Base-by-base conservation (phyloP, 352 stramenopile species). In the Phytopythium cucurbitacearum region DNA sequence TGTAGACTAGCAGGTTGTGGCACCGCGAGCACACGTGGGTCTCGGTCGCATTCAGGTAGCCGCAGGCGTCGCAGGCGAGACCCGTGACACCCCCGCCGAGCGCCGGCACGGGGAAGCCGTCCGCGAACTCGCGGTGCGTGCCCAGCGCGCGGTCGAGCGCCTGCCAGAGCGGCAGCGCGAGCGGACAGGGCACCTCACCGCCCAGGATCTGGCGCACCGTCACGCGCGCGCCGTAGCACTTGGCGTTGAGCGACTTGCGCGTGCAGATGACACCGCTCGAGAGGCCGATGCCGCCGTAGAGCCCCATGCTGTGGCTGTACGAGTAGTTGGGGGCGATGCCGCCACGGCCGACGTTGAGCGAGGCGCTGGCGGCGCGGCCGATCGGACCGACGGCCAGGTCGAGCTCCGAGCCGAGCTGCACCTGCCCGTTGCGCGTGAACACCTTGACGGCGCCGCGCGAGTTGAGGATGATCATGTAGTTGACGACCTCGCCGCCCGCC, bases 391-490 rank as follows among this genome's bases (percentile, higher is more conserved):
- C 78, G 0, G 78, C 74, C 33, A 91, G 55, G 40, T 91, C 81
- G 33, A 91, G 53, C 44, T 89, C 81, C 12, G 81, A 89, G 1
- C 81, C 81, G 35, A 91, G 58, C 39, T 91, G 78, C 46, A 91
- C 68, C 60, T 91, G 81, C 1, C 78, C 78, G 50, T 91, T 89
- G 33, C 76, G 65, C 8, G 78, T 91, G 40, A 91, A 91, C 9
- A 87, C 78, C 59, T 91, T 89, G 53, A 91, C 81, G 16, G 81
- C 78, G 41, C 65, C 80, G 33, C 71, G 71, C 1, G 81, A 89
- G 65, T 70, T 89, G 43, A 91, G 67, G 44, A 91, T 76, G 63
- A 91, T 71, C 71, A 91, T 89, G 61, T 89, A 91, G 56, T 89
- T 83, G 40, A 91, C 78, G 53, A 88, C 58, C 62, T 91, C 78